A percentile compares a stretch with the other conserved stretches of the same genome.
Conservation (phyloP, 257 asterid species). For the Solanum megistacrolobum region DNA sequence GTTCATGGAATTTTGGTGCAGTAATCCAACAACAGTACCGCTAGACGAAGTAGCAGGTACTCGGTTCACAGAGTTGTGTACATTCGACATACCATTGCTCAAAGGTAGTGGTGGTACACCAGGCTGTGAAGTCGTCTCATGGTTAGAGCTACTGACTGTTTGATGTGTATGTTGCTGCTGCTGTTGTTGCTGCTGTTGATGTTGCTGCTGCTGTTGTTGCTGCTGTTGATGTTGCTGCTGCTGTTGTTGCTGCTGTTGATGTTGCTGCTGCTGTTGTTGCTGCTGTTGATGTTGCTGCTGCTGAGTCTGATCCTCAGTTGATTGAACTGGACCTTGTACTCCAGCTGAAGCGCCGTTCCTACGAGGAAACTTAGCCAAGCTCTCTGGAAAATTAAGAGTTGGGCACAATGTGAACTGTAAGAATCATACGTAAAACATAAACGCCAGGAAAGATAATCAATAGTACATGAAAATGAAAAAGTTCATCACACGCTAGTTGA, state of each 20-base stretch:
- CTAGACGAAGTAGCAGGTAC: no score
- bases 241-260: slow-evolving; percentile 16
- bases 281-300: slow-evolving; percentile 16
- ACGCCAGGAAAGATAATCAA: background rate
- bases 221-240: no score
- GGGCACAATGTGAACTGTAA: background rate
- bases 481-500: background rate
- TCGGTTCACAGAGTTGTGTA: no score
- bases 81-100: no score
- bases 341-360: slow-evolving; percentile 41
- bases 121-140: no score
- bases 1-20: no score
- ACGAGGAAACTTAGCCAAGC: slow-evolving; percentile 89
- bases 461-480: background rate
- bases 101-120: no score
- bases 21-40: no score
- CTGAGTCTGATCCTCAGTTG: slow-evolving; percentile 35
- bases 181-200: no score
- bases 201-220: no score
- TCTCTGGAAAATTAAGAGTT: slow-evolving; percentile 41
- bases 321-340: slow-evolving; percentile 54
- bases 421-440: background rate
- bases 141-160: no score
- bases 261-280: slow-evolving; percentile 12
- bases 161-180: no score